Evolutionary conservation across 495 filamentous ascomycete species (phyloP).

Genomic region (Xylaria flabelliformis): DNA sequence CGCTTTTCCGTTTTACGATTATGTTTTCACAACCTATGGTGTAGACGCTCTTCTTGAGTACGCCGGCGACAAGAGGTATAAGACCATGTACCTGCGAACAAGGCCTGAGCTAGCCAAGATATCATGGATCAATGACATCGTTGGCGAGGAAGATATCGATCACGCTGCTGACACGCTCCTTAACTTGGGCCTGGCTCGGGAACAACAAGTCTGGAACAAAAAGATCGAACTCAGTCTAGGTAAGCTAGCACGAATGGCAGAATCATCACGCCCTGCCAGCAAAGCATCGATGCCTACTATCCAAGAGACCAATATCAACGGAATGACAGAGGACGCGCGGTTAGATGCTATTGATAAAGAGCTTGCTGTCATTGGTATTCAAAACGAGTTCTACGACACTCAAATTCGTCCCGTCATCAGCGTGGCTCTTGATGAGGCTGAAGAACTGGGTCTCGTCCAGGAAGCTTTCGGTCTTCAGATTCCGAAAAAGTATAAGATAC

Average conservation of each 20-base stretch:
- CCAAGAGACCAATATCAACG: constrained; percentile 36
- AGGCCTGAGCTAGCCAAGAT: constrained; percentile 73
- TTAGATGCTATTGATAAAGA: constrained; percentile 62
- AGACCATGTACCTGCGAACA: constrained; percentile 77
- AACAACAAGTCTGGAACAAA: constrained; percentile 83
- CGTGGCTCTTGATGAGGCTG: constrained; percentile 76
- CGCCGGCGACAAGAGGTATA: constrained; percentile 64
- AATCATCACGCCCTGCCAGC: constrained; percentile 46
- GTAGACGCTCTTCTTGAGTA: constrained; percentile 73
- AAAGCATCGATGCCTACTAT: constrained; percentile 36
- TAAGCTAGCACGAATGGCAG: constrained; percentile 78
- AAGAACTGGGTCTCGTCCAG: constrained; percentile 75
- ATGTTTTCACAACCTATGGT: constrained; percentile 68
- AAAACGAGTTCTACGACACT: constrained; percentile 69
- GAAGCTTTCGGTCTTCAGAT: constrained; percentile 66
- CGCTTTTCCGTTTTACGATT: constrained; percentile 80
- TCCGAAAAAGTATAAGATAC: constrained; percentile 65
- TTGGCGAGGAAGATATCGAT: constrained; percentile 71
- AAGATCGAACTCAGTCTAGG: constrained; percentile 89
- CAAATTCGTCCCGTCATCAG: constrained; percentile 61
- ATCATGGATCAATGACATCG: constrained; percentile 94
- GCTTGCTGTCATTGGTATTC: constrained; percentile 70
- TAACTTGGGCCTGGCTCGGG: constrained; percentile 65
- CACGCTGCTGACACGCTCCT: constrained; percentile 72
- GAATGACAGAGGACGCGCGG: constrained; percentile 41